These are phyloP conservation scores for Fusarium sp. DNA, from an alignment of 2,329 filamentous ascomycete species.

Conservation along the genomic window DNA sequence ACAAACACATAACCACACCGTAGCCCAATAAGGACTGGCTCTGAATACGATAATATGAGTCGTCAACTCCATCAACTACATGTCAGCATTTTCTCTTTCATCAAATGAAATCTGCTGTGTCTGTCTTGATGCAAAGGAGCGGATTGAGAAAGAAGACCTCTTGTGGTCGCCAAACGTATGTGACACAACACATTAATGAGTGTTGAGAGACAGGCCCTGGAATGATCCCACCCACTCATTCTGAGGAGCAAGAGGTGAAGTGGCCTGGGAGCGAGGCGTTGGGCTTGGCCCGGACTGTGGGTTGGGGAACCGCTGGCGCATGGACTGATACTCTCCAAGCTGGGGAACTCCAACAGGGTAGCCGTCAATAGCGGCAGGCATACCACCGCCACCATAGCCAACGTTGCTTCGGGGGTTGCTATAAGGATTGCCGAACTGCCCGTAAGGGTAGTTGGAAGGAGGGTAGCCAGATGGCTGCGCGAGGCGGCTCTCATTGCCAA, in stretches of 20 bases:
- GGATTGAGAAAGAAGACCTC: slow-evolving; percentile 16
- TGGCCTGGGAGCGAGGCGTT: slow-evolving; percentile 54
- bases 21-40: slow-evolving; percentile 24
- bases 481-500: slow-evolving; percentile 59
- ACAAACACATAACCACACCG: slow-evolving; percentile 28
- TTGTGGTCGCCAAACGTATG: slow-evolving; percentile 18
- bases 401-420: slow-evolving; percentile 51
- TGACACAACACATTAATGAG: slow-evolving; percentile 57
- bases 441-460: slow-evolving; percentile 55
- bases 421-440: slow-evolving; percentile 50
- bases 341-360: slow-evolving; percentile 54
- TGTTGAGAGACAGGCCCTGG: slow-evolving; percentile 79
- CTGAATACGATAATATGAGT: slow-evolving; percentile 25
- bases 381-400: slow-evolving; percentile 49
- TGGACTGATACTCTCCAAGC: slow-evolving; percentile 59
- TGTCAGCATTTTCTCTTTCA: slow-evolving; percentile 22
- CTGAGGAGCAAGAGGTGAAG: slow-evolving; percentile 59
- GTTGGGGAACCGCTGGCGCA: slow-evolving; percentile 63
- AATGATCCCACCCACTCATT: slow-evolving; percentile 74
- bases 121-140: slow-evolving; percentile 17
- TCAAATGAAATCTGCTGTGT: slow-evolving; percentile 1
- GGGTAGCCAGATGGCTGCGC: slow-evolving; percentile 55
- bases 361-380: slow-evolving; percentile 50
- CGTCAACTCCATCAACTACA: slow-evolving; percentile 18
- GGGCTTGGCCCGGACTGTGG: slow-evolving; percentile 55